These are phyloP conservation scores for Balakata baccata DNA, from an alignment of 345 rosid species.

Conservation along the genomic window DNA sequence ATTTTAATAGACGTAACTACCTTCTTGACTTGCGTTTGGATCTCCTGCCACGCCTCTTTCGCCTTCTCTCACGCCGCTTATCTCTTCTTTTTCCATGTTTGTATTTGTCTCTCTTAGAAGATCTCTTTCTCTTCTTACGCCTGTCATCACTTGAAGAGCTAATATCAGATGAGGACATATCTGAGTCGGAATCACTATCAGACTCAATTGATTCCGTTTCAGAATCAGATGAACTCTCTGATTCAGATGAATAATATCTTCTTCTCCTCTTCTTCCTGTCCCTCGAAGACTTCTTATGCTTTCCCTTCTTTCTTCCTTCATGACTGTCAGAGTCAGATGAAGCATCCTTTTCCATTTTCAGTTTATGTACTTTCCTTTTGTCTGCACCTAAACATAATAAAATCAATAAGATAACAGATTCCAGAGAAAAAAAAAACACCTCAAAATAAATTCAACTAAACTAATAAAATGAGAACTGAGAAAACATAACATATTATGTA, in stretches of 20 bases:
- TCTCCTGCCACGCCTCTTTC: slow-evolving; percentile 60
- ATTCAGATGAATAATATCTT: slow-evolving; percentile 67
- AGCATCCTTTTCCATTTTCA: slow-evolving; percentile 46
- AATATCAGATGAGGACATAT: slow-evolving; percentile 59
- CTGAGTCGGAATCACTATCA: slow-evolving; percentile 74
- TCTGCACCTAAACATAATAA: slow-evolving; percentile 36
- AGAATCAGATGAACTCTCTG: slow-evolving; percentile 78
- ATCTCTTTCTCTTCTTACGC: slow-evolving; percentile 71
- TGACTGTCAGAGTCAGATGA: slow-evolving; percentile 35
- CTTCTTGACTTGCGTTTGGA: slow-evolving; percentile 78
- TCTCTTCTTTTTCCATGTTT: slow-evolving; percentile 71
- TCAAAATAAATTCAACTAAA: not conserved
- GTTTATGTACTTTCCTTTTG: slow-evolving; percentile 48
- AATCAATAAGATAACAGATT: not conserved
- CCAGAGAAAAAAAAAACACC: not conserved
- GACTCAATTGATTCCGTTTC: slow-evolving; percentile 73
- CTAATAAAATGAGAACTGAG: not conserved
- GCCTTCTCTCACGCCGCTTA: slow-evolving; percentile 69
- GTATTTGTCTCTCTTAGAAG: slow-evolving; percentile 67
- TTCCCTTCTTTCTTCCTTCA: slow-evolving; percentile 53
- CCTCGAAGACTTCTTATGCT: slow-evolving; percentile 66
- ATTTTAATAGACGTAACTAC: slow-evolving; percentile 27
- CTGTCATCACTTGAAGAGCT: slow-evolving; percentile 91
- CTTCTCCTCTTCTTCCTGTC: slow-evolving; percentile 74
- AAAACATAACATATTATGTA: not conserved